Conservation (phyloP, 2,329 filamentous ascomycete species). For the Bipolaris victoriae region DNA sequence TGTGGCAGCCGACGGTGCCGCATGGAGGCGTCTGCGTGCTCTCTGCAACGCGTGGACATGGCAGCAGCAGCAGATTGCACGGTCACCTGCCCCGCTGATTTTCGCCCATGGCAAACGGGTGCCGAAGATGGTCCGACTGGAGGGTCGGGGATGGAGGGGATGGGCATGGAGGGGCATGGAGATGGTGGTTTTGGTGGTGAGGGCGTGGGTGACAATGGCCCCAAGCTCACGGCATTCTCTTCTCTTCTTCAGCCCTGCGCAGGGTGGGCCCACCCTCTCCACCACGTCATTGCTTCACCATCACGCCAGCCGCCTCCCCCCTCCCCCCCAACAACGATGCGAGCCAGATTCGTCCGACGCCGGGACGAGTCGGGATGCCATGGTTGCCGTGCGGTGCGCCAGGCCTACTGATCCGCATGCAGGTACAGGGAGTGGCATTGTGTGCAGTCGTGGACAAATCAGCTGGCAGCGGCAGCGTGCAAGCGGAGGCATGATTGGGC, state of each 20-base stretch:
- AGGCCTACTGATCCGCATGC: conserved; percentile 12
- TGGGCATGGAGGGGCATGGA: not conserved
- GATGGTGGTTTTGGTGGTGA: not conserved
- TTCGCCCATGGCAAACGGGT: not conserved
- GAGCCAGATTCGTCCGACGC: conserved; percentile 21
- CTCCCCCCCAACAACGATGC: conserved; percentile 10
- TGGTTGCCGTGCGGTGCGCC: conserved; percentile 10
- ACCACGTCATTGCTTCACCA: conserved; percentile 15
- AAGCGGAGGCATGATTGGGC: conserved; percentile 7
- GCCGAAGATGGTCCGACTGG: conserved; percentile 5
- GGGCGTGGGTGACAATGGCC: not conserved
- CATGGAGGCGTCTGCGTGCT: not conserved
- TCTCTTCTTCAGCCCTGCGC: conserved; percentile 11
- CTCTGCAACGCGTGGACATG: conserved; percentile 1
- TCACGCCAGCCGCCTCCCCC: conserved; percentile 9
- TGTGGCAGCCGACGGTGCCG: not conserved
- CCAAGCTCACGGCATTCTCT: not conserved
- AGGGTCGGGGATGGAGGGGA: not conserved
- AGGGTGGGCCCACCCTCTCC: conserved; percentile 2
- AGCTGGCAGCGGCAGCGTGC: conserved; percentile 1
- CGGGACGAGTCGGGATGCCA: conserved; percentile 21
- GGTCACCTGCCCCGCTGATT: conserved; percentile 3
- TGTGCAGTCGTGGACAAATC: conserved; percentile 10
- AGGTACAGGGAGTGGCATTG: conserved; percentile 16
- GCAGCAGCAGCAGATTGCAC: not conserved